These are phyloP conservation scores for Boechera retrofracta DNA, from an alignment of 345 rosid genomes.

Conservation along the genomic window DNA sequence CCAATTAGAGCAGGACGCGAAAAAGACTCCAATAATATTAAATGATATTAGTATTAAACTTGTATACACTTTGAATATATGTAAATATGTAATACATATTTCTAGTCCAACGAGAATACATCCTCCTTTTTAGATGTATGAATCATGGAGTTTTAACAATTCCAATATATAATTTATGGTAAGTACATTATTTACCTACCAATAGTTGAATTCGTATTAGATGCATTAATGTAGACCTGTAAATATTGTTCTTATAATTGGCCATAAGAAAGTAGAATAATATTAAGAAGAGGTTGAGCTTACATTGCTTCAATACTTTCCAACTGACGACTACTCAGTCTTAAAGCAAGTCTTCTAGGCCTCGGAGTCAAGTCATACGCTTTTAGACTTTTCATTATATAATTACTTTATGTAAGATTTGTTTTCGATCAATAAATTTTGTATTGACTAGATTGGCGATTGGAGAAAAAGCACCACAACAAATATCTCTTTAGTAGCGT, in stretches of 20 bases:
- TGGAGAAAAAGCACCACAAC: neutral
- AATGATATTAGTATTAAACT: neutral
- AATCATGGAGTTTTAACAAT: neutral
- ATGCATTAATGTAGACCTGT: slow-evolving; percentile 7
- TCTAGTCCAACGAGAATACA: neutral
- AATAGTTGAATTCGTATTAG: neutral
- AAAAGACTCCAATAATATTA: too few relatives aligned
- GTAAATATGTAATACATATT: neutral
- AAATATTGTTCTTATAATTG: neutral
- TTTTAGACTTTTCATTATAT: slow-evolving; percentile 25
- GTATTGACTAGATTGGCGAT: slow-evolving; percentile 1
- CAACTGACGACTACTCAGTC: slow-evolving; percentile 14
- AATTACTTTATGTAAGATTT: neutral
- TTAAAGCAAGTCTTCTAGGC: neutral
- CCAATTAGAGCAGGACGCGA: too few relatives aligned
- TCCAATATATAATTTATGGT: neutral
- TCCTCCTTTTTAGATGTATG: neutral
- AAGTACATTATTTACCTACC: neutral
- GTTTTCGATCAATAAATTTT: slow-evolving; percentile 11
- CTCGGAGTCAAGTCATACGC: slow-evolving; percentile 32
- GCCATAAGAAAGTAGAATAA: neutral
- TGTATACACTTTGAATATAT: neutral
- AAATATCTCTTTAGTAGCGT: slow-evolving; percentile 8
- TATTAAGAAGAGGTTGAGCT: neutral
- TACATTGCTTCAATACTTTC: slow-evolving; percentile 10